Evolutionary conservation across 768 basidiomycete species (phyloP).

Genomic region (Suillus cothurnatus): DNA sequence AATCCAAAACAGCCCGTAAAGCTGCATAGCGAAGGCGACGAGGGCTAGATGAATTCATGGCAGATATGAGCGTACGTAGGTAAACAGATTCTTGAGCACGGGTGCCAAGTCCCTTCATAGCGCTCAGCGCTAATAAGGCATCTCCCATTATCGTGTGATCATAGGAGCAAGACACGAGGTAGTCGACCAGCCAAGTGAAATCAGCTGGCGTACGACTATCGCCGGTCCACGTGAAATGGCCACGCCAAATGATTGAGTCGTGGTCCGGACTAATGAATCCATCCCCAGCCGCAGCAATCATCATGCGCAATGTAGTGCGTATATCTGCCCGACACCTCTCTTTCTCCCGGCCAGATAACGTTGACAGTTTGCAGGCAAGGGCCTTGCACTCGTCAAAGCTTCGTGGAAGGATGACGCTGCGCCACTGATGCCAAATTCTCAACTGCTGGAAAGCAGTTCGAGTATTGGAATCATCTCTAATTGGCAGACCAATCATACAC

Average conservation of each 20-base stretch:
- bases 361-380: background rate
- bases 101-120: constrained; percentile 1
- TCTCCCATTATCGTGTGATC: background rate
- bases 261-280: background rate
- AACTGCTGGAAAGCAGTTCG: background rate
- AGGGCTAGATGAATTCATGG: background rate
- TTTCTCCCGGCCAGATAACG: background rate
- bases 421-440: background rate
- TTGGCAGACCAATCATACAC: background rate
- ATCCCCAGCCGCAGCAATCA: background rate
- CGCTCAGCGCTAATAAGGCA: constrained; percentile 2
- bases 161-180: background rate
- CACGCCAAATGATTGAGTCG: constrained; percentile 1
- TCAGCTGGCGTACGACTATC: background rate
- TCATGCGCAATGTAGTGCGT: constrained; percentile 5
- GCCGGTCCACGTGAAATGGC: background rate
- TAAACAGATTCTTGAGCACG: background rate
- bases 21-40: constrained; percentile 6
- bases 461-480: background rate
- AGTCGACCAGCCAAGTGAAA: constrained; percentile 3
- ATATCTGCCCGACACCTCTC: background rate
- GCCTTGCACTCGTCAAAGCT: background rate
- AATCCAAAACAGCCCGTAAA: constrained; percentile 1
- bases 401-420: constrained; percentile 1
- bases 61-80: background rate